Base-by-base conservation (phyloP, 768 basidiomycete genomes). In the Psilocybe cubensis region DNA sequence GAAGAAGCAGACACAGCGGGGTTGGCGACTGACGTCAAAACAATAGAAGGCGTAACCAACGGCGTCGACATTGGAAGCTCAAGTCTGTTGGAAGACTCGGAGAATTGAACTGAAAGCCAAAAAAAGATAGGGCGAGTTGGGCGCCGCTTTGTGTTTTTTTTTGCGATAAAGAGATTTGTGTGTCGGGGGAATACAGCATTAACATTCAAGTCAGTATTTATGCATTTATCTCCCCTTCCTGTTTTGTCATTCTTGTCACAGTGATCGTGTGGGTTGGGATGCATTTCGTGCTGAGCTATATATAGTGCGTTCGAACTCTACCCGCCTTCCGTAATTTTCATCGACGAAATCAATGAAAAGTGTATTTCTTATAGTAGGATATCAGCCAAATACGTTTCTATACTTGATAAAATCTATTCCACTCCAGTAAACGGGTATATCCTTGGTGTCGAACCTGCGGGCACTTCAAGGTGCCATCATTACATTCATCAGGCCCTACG, bases 41-140 rank as follows among this genome's bases (percentile, higher is more conserved):
- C 28, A 21, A 52, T 31, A 17, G 59, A 24, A 35, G 59, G 54
- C 41, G 51, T 48, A 24, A 28, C 17, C n/a, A 28, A 29, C n/a
- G 28, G 40, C 40, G 54, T 41, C 31, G 59, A 52, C 55, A 57
- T 56, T 33, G 14, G 33, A 27, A 41, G 29, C 45, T 31, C 35
- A 20, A 49, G n/a, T 10, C 20, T 52, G 17, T 9, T 20, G 12
- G 3, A 21, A 44, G n/a, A 54, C 18, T n/a, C n/a, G n/a, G n/a
- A n/a, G n/a, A n/a, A n/a, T n/a, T n/a, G n/a, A n/a, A n/a, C n/a
- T n/a, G n/a, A n/a, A n/a, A n/a, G n/a, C n/a, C 7, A 23, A 27
- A 28, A 44, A 49, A 20, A 53, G 38, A 44, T 12, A 50, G 45
- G 52, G 53, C 58, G 58, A 59, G 58, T 59, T 59, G 53, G 58